Base-by-base conservation (phyloP, 164 flowering plant species). In the Annona squamosa region DNA sequence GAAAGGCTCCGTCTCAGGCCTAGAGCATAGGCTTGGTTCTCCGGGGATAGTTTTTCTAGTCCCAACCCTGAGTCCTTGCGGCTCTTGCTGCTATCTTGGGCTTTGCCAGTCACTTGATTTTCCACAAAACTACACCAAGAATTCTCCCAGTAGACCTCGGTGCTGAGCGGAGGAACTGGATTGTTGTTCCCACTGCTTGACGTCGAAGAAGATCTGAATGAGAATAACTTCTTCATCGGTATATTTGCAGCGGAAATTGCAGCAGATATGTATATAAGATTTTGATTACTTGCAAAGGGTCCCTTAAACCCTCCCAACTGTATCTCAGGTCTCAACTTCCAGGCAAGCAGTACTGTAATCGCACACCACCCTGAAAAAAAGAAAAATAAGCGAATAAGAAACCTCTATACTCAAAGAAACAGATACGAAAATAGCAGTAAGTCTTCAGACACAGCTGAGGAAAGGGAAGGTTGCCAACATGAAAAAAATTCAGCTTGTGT, bases 171-270 rank as follows among this genome's bases (percentile, higher is more conserved):
- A 74, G 89, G 77, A 70, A 59, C 69, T 4, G 72, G 66, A 45
- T 63, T 79, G 77, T 70, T 83, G 76, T 69, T 85, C 63, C 77
- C 85, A 65, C 69, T 81, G 80, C 72, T 81, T 6, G 90, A 78
- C 18, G 86, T 69, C 56, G 68, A n/a, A 37, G 87, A 83, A 70
- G 97, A 88, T 80, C 85, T 84, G 77, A 91, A 94, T 82, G 79
- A 90, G 79, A 94, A 91, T 4, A 91, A 73, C 82, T 90, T 94
- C 90, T 85, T 91, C 98, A 91, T 94, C 61, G 76, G 59, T 52
- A 52, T 52, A 52, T 52, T 52, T 52, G 63, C 45, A 18, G 59
- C 26, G 9, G 48, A 59, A 63, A 72, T 48, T 63, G 47, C 3
- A 16, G 10, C 12, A 37, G 17, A 42, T 46, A 68, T 52, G 59